Conservation (phyloP, 192 early-diverging fungal species). For the Chytriomyces hyalinus region DNA sequence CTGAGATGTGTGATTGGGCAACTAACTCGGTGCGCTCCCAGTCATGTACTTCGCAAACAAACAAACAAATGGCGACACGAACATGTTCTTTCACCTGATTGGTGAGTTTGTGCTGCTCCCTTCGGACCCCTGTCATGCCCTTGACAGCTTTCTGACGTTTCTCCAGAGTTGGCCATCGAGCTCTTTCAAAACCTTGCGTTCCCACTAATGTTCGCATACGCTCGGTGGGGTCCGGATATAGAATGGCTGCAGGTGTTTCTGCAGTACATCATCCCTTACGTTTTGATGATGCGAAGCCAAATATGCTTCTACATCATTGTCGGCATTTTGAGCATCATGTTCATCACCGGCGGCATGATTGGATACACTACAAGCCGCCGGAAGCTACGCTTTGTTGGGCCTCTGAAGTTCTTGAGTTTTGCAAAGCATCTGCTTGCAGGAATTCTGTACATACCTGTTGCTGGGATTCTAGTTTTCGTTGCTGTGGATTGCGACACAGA, state of each 20-base stretch:
- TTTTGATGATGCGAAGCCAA: constrained; percentile 8
- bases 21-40: background rate
- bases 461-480: constrained; percentile 3
- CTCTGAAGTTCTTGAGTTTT: constrained; percentile 39
- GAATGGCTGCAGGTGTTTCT: constrained; percentile 34
- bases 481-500: background rate
- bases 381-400: constrained; percentile 25
- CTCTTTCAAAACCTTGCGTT: constrained; percentile 48
- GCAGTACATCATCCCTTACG: constrained; percentile 33
- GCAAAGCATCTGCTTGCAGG: background rate
- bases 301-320: constrained; percentile 10
- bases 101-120: background rate
- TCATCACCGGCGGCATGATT: constrained; percentile 4
- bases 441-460: background rate
- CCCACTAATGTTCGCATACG: constrained; percentile 30
- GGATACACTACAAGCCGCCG: constrained; percentile 27
- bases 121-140: background rate
- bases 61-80: constrained; percentile 18
- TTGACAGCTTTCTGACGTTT: background rate
- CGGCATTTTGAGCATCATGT: background rate
- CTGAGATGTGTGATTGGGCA: too few species aligned
- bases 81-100: constrained; percentile 15
- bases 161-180: constrained; percentile 37
- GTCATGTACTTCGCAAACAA: constrained; percentile 1
- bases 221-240: constrained; percentile 45